Percentiles rank a stretch among this genome's conserved stretches.
These are phyloP conservation scores for Nicotiana attenuata DNA, from an alignment of 257 asterid genomes.

Conservation along the genomic window DNA sequence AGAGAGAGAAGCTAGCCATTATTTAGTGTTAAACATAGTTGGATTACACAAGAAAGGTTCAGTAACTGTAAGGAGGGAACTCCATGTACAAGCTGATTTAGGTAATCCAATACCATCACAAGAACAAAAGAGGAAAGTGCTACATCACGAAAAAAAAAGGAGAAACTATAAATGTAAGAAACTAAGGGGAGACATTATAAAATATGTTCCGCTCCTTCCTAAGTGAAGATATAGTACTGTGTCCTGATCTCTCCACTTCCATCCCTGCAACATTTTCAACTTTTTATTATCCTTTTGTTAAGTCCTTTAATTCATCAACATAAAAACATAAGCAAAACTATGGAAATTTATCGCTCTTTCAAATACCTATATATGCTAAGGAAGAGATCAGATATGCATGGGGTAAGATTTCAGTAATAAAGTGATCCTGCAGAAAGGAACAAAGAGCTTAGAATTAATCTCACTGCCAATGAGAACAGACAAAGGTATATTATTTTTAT, in stretches of 20 bases:
- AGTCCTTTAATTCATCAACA: no score
- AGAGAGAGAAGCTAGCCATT: not conserved
- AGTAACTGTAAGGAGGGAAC: no score
- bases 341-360: not conserved
- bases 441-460: not conserved
- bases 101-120: not conserved
- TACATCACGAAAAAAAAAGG: not conserved
- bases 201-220: not conserved
- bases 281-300: no score
- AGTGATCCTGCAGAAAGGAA: slow-evolving; percentile 37
- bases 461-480: not conserved
- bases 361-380: not conserved
- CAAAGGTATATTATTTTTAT: not conserved
- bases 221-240: not conserved
- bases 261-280: not conserved
- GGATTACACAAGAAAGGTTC: not conserved
- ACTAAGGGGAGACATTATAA: not conserved
- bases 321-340: not conserved
- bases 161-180: no score
- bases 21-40: not conserved
- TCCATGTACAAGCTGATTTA: not conserved
- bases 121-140: not conserved
- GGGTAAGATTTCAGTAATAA: slow-evolving; percentile 22
- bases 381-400: not conserved
- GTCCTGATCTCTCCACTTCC: not conserved